Conservation (phyloP, 2,329 filamentous ascomycete genomes). For the Trichophyton benhamiae region DNA sequence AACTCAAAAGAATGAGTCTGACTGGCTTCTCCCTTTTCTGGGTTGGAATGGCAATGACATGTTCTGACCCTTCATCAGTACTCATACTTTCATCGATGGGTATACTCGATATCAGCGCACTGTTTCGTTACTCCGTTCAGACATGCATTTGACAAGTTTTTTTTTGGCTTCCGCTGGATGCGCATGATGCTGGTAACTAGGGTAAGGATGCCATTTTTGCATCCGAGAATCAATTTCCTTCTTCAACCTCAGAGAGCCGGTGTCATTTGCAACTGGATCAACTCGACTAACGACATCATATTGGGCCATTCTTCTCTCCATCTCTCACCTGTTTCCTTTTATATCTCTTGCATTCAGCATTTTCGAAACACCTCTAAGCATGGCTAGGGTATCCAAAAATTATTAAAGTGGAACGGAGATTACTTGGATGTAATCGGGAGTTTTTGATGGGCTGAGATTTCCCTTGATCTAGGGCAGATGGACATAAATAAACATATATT, state of each 20-base stretch:
- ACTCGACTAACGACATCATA: not conserved
- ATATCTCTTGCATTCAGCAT: not conserved
- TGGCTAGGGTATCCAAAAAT: not conserved
- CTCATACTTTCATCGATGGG: not conserved
- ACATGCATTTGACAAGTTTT: not conserved
- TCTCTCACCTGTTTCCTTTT: not conserved
- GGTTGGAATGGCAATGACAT: not conserved
- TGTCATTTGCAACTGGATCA: not conserved
- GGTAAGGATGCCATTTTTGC: not conserved
- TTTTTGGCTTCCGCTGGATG: not conserved
- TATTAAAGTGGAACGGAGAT: not conserved
- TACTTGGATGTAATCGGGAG: slow-evolving; percentile 1
- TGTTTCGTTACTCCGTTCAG: not conserved
- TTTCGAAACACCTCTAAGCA: not conserved
- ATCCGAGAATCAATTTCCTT: not conserved
- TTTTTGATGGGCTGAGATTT: not conserved
- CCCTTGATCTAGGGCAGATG: not conserved
- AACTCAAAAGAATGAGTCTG: not conserved
- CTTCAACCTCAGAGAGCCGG: not conserved
- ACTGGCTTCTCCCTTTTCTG: not conserved
- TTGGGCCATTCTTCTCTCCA: not conserved
- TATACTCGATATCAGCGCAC: not conserved
- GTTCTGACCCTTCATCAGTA: not conserved
- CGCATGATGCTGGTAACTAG: not conserved
- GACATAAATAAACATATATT: not conserved